Conservation (phyloP, 2,329 filamentous ascomycete species). For the Hypomyces perniciosus region DNA sequence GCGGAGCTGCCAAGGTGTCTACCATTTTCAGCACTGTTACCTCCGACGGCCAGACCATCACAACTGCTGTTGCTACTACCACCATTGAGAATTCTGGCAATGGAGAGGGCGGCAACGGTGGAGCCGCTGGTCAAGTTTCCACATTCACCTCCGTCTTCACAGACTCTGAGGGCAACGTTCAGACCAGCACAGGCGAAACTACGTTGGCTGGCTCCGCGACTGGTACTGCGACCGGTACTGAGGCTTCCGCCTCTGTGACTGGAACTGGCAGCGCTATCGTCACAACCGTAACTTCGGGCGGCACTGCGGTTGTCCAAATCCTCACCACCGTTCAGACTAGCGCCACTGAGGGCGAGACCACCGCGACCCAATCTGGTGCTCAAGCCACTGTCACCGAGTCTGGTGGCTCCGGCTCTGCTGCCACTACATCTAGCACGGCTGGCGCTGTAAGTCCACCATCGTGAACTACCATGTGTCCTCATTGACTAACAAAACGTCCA, state of each 20-base stretch:
- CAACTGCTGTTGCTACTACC: constrained; percentile 32
- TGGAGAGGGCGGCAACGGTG: constrained; percentile 14
- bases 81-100: constrained; percentile 21
- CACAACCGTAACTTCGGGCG: constrained; percentile 21
- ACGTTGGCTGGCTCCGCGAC: constrained; percentile 21
- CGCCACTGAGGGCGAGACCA: constrained; percentile 16
- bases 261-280: constrained; percentile 13
- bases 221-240: constrained; percentile 13
- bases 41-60: constrained; percentile 28
- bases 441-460: constrained; percentile 25
- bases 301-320: constrained; percentile 20
- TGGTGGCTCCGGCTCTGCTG: constrained; percentile 8
- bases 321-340: constrained; percentile 22
- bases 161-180: constrained; percentile 17
- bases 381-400: constrained; percentile 7
- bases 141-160: constrained; percentile 19
- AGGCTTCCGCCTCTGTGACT: neutral
- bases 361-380: constrained; percentile 17
- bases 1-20: constrained; percentile 21
- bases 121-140: constrained; percentile 10
- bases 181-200: constrained; percentile 22
- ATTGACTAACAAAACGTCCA: constrained; percentile 10
- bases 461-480: neutral
- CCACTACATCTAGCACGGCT: constrained; percentile 16
- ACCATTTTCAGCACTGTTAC: constrained; percentile 33